phyloP scores from a whole-genome alignment of 1,284 basidiomycete genomes.

The Thecaphora frezii region DNA sequence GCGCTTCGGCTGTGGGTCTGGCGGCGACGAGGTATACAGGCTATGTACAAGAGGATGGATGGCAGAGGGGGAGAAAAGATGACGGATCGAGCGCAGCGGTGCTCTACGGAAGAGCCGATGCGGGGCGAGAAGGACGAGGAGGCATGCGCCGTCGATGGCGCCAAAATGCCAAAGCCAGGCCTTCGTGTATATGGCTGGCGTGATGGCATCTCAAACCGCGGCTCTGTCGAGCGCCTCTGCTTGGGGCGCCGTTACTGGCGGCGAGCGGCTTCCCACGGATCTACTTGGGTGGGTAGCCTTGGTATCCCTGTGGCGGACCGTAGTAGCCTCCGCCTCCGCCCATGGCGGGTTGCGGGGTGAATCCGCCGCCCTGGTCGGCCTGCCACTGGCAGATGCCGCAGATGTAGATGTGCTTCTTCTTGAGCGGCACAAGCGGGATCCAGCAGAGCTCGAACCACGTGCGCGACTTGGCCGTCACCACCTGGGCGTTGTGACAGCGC shows the following conservation, averaged over 20 bases:
- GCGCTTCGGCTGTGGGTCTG: too few species aligned
- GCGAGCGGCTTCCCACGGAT: too few species aligned
- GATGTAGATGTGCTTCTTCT: constrained; percentile 44
- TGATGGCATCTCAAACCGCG: too few species aligned
- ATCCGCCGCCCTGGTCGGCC: constrained; percentile 39
- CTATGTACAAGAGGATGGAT: too few species aligned
- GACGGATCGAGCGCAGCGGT: too few species aligned
- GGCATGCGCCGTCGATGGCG: neutral
- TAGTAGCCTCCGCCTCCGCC: constrained; percentile 31
- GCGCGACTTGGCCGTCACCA: constrained; percentile 49
- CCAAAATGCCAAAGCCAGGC: too few species aligned
- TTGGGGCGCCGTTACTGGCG: too few species aligned
- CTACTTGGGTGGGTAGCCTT: constrained; percentile 38
- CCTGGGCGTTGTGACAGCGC: constrained; percentile 55
- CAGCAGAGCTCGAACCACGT: constrained; percentile 57
- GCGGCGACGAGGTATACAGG: too few species aligned
- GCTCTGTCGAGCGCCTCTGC: too few species aligned
- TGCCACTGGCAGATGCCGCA: constrained; percentile 58
- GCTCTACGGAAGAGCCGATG: too few species aligned
- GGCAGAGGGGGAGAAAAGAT: too few species aligned
- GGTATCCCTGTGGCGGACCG: constrained; percentile 17
- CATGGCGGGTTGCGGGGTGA: constrained; percentile 38
- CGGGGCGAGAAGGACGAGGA: neutral
- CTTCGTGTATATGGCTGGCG: neutral
- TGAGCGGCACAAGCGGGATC: constrained; percentile 53